These are phyloP conservation scores for Perkinsus olseni DNA, from an alignment of 169 alveolate genomes.

Conservation along the genomic window DNA sequence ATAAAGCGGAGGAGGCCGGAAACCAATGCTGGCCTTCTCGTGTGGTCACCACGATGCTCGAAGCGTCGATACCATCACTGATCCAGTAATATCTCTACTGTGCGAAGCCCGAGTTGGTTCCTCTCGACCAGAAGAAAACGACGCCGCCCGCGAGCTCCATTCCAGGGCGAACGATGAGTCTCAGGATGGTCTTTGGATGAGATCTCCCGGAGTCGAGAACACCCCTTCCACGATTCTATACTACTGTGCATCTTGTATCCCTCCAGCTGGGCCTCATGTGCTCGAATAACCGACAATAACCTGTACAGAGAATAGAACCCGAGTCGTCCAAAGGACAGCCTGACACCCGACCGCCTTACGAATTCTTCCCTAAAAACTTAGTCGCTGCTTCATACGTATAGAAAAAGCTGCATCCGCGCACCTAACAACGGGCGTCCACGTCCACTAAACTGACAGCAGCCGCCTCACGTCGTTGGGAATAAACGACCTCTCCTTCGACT, in stretches of 20 bases:
- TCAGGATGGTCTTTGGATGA: no score
- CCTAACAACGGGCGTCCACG: slow-evolving; percentile 54
- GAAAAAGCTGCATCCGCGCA: slow-evolving; percentile 78
- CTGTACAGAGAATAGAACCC: not conserved
- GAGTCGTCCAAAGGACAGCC: not conserved
- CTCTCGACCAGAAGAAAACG: no score
- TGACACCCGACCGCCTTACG: slow-evolving; percentile 17
- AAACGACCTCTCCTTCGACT: slow-evolving; percentile 22
- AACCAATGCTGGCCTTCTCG: no score
- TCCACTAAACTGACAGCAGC: not conserved
- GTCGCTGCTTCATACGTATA: slow-evolving; percentile 83
- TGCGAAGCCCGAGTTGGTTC: no score
- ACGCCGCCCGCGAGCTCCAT: no score
- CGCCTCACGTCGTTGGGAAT: not conserved
- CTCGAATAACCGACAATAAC: slow-evolving; percentile 48
- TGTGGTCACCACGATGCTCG: no score
- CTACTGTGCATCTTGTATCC: slow-evolving; percentile 79
- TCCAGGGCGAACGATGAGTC: no score
- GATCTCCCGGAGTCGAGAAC: no score
- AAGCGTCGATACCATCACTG: no score
- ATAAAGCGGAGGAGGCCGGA: no score
- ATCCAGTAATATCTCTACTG: no score
- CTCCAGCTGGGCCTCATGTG: slow-evolving; percentile 90
- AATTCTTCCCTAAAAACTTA: slow-evolving; percentile 77
- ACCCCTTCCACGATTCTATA: not conserved